These are phyloP conservation scores for Wickerhamiella domercqiae DNA, from an alignment of 805 yeast species.

Conservation along the genomic window DNA sequence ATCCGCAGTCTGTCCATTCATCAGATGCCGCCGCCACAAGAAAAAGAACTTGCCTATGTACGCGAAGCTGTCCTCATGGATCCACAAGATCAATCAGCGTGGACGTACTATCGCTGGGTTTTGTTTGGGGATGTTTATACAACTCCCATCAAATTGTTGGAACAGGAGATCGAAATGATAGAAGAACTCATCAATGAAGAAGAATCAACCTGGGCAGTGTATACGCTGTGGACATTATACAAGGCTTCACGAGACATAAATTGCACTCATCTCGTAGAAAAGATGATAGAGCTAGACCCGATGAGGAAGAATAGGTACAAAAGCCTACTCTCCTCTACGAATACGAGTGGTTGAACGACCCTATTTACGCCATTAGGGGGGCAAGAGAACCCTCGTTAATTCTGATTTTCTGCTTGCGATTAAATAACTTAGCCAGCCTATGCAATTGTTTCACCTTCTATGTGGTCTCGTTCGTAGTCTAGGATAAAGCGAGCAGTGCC, in stretches of 20 bases:
- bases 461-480: constrained; percentile 18
- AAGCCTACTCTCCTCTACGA: constrained; percentile 3
- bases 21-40: constrained; percentile 27
- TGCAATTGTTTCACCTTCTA: constrained; percentile 3
- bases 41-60: constrained; percentile 48
- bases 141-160: constrained; percentile 45
- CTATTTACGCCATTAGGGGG: no score
- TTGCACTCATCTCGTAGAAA: constrained; percentile 7
- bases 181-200: constrained; percentile 13
- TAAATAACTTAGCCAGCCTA: neutral
- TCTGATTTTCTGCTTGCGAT: no score
- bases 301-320: constrained; percentile 19
- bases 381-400: no score
- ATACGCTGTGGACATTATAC: constrained; percentile 23
- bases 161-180: constrained; percentile 47
- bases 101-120: constrained; percentile 83
- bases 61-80: constrained; percentile 83
- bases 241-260: constrained; percentile 1
- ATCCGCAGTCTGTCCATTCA: no score
- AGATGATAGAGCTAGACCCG: constrained; percentile 23
- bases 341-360: no score
- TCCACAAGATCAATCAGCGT: constrained; percentile 84
- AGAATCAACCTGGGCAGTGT: constrained; percentile 50
- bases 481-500: constrained; percentile 22
- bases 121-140: constrained; percentile 30